Conservation (phyloP, 371 early-diverging fungal species). For the Zychaea mexicana region DNA sequence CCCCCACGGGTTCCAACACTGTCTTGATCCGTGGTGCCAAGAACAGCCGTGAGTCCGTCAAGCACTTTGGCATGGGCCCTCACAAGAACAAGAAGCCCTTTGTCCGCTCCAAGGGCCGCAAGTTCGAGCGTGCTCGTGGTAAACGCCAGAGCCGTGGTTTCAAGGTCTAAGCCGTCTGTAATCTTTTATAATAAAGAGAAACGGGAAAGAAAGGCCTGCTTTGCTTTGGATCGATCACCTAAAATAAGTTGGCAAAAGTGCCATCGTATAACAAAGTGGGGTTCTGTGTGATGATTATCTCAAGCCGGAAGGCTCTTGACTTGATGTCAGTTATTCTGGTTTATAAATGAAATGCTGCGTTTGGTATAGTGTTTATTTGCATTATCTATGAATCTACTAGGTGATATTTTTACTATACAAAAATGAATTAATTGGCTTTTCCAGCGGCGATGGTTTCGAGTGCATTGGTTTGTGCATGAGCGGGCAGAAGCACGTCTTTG, state of each 20-base stretch:
- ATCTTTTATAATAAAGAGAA: not conserved
- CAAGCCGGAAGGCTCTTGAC: too few relatives aligned
- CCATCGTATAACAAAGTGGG: too few relatives aligned
- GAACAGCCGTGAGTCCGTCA: constrained; percentile 93
- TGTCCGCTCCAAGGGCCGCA: constrained; percentile 98
- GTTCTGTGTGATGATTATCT: too few relatives aligned
- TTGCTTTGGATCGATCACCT: too few relatives aligned
- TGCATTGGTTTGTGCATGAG: constrained; percentile 18
- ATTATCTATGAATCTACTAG: not conserved
- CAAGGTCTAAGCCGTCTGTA: constrained; percentile 70
- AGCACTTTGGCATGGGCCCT: constrained; percentile 85
- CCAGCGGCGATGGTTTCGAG: constrained; percentile 12
- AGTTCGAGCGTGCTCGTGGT: constrained; percentile 99
- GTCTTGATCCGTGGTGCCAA: constrained; percentile 93
- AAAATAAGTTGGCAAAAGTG: too few relatives aligned
- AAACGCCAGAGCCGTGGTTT: constrained; percentile 95
- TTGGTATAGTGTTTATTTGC: not conserved
- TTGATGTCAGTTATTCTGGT: too few relatives aligned
- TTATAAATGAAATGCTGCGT: too few relatives aligned
- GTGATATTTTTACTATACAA: not conserved
- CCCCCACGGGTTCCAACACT: constrained; percentile 96
- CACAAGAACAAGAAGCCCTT: constrained; percentile 87
- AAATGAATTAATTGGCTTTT: not conserved
- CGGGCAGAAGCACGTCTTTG: constrained; percentile 11
- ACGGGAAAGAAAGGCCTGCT: not conserved